Evolutionary conservation across 805 yeast species (phyloP), one percentile per base, ranked within the genome.

Genomic region (Yarrowia yakushimensis): DNA sequence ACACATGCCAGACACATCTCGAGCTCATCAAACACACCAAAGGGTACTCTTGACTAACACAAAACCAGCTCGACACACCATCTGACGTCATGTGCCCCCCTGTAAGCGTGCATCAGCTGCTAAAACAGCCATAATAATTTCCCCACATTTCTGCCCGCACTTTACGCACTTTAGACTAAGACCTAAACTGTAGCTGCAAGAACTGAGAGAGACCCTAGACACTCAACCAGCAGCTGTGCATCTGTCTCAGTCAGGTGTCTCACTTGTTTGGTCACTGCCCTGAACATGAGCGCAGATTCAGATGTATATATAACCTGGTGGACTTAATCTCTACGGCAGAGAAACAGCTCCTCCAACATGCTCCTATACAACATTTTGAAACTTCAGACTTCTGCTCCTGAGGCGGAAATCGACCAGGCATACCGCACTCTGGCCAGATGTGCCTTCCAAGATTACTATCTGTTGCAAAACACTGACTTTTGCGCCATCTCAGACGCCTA

Each of bases 401-500:
- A 48, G 15, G 37, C 37, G 1, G 55, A 48, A 13, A 48, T 48
- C 20, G 55, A 48, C 55, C 55, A 48, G 55, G 55, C 55, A 7
- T 48, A 48, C 39, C 55, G 55, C 30, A 31, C 55, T 3, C 55
- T 48, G 3, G 39, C 55, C 11, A 30, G 55, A 20, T 48, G 55
- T 17, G 22, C 55, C 8, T 48, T 48, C 30, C 55, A 48, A 39
- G 55, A 48, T 20, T 48, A 11, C 10, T 48, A 48, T 6, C 55
- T 48, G 20, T 28, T 33, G n/a, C 5, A 33, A 33, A 48, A 48
- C 39, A 31, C 55, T 10, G 55, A 48, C 18, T 48, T 48, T 11
- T 48, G 55, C 7, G 55, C 55, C 18, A 15, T 48, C 9, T 48
- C 55, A 5, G 55, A 48, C 55, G 55, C 55, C 39, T 48, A 48